phyloP scores from a whole-genome alignment of 805 yeast species.

The Pichia deserticola region DNA sequence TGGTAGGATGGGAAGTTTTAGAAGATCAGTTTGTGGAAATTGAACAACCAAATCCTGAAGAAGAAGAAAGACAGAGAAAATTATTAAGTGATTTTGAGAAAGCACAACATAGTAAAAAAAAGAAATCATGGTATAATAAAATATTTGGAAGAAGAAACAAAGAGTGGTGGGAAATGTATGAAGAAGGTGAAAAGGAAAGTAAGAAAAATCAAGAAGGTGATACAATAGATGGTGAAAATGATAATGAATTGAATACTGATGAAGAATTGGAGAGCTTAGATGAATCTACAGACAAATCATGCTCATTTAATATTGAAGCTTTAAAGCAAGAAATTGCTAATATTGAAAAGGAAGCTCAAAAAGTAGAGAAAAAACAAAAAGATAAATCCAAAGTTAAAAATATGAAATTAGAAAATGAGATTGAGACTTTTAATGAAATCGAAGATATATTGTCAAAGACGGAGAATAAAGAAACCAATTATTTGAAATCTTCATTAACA shows the following conservation, averaged over 20 bases:
- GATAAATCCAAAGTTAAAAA: neutral
- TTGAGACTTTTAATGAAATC: neutral
- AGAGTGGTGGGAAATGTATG: constrained; percentile 53
- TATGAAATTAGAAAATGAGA: neutral
- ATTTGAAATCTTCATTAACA: too few species aligned
- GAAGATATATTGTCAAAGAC: too few species aligned
- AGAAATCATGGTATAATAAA: constrained; percentile 37
- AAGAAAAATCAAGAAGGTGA: constrained; percentile 16
- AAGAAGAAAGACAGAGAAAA: constrained; percentile 73
- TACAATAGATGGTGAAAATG: neutral
- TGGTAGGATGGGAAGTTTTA: constrained; percentile 70
- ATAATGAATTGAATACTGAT: neutral
- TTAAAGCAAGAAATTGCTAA: constrained; percentile 37
- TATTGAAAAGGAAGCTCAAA: constrained; percentile 32
- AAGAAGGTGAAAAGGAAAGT: constrained; percentile 31
- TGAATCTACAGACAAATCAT: too few species aligned
- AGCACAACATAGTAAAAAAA: constrained; percentile 19
- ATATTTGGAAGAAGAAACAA: constrained; percentile 39
- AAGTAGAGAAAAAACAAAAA: neutral
- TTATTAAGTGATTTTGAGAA: constrained; percentile 73
- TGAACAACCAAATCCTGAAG: constrained; percentile 91
- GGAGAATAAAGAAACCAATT: too few species aligned
- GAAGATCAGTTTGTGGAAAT: constrained; percentile 92
- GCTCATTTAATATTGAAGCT: constrained; percentile 40
- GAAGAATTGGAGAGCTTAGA: neutral